Conservation (phyloP, 176 grass and related monocot genomes). For the Oryza australiensis region DNA sequence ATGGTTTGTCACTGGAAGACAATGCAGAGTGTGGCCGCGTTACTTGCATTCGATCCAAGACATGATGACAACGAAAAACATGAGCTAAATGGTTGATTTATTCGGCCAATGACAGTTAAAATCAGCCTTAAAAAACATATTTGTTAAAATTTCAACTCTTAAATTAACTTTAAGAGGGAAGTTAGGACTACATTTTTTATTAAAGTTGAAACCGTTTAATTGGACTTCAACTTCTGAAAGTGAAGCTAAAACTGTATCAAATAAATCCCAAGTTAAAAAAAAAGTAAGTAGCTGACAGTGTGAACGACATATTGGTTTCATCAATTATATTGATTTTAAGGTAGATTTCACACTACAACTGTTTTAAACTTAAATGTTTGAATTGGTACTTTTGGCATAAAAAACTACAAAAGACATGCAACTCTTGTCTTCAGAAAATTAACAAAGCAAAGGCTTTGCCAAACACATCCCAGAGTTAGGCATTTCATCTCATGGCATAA, state of each 20-base stretch:
- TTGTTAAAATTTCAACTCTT: no score
- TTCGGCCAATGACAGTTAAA: not conserved
- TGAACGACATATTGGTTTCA: not conserved
- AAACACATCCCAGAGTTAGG: not conserved
- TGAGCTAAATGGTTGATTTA: not conserved
- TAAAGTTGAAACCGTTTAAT: no score
- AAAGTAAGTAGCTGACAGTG: not conserved
- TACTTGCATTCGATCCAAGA: not conserved
- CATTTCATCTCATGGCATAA: not conserved
- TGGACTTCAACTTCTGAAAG: no score
- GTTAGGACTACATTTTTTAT: no score
- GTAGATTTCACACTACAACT: conserved; percentile 10
- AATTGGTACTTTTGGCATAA: not conserved
- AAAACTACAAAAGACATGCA: not conserved
- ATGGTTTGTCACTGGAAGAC: conserved; percentile 17
- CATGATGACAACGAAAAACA: conserved; percentile 7
- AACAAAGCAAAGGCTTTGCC: not conserved
- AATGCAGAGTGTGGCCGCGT: conserved; percentile 18
- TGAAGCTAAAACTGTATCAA: no score
- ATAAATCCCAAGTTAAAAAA: no score
- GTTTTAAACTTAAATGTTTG: not conserved
- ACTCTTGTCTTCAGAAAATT: not conserved
- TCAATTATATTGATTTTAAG: not conserved
- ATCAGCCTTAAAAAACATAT: no score
- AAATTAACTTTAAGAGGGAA: no score